Evolutionary conservation across 768 basidiomycete genomes (phyloP).

Genomic region (Leccinum boreale): DNA sequence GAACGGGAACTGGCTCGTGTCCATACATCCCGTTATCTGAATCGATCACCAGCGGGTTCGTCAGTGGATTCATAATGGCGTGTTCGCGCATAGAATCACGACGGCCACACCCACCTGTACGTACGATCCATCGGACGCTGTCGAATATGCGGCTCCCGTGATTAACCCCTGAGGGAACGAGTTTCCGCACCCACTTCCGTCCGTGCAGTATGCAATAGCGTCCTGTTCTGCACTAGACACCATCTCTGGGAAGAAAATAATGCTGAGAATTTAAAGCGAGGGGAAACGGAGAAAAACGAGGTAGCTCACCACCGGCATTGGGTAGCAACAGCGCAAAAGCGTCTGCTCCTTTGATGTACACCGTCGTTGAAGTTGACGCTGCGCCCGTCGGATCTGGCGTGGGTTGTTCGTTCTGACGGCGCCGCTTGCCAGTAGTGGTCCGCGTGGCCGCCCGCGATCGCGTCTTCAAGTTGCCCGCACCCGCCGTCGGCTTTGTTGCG

Average conservation of each 20-base stretch:
- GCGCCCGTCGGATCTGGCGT: constrained; percentile 41
- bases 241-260: constrained; percentile 26
- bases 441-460: constrained; percentile 8
- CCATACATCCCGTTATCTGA: constrained; percentile 41
- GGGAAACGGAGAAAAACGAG: neutral
- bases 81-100: neutral
- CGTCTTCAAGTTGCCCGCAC: neutral
- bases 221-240: constrained; percentile 40
- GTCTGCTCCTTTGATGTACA: constrained; percentile 29
- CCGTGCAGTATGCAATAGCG: constrained; percentile 36
- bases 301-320: constrained; percentile 29
- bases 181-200: constrained; percentile 27
- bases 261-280: neutral
- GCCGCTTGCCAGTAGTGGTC: constrained; percentile 13
- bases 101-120: constrained; percentile 32
- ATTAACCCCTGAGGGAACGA: constrained; percentile 36
- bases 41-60: neutral
- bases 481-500: neutral
- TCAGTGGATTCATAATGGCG: neutral
- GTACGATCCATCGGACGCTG: constrained; percentile 37
- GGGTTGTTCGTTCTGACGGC: constrained; percentile 29
- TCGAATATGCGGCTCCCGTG: constrained; percentile 32
- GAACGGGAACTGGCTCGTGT: constrained; percentile 30
- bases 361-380: constrained; percentile 32
- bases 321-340: constrained; percentile 39